A percentile compares a stretch with the other conserved stretches of the same genome.
phyloP scores from a whole-genome alignment of 1,139 yeast genomes.

The Yamadazyma oceani region DNA sequence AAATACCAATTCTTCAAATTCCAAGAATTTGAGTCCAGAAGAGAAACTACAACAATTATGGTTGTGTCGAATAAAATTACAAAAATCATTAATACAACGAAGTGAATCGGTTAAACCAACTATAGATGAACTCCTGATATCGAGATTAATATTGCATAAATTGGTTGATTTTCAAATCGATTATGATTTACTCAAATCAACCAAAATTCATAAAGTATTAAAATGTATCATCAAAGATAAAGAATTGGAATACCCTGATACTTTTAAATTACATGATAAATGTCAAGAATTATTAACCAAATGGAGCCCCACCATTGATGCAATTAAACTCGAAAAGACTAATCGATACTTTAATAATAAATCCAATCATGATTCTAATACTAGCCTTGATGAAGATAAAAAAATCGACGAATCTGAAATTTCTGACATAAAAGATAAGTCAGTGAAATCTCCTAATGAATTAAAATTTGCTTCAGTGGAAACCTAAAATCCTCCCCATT shows the following conservation, averaged over 20 bases:
- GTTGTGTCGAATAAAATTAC: constrained; percentile 48
- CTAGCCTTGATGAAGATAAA: constrained; percentile 5
- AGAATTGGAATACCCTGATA: constrained; percentile 44
- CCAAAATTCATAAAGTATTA: constrained; percentile 55
- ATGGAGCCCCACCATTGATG: constrained; percentile 44
- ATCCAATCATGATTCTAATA: constrained; percentile 5
- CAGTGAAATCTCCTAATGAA: constrained; percentile 10
- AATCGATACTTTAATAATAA: constrained; percentile 11
- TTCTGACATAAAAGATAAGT: constrained; percentile 22
- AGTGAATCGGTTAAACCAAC: constrained; percentile 46
- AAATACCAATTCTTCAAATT: background rate
- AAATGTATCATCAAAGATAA: constrained; percentile 47
- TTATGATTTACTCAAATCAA: constrained; percentile 51
- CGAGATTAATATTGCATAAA: constrained; percentile 52
- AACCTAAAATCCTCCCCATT: constrained; percentile 6
- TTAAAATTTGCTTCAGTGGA: constrained; percentile 13
- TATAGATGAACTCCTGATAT: constrained; percentile 55
- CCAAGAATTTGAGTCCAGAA: constrained; percentile 25
- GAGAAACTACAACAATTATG: constrained; percentile 48
- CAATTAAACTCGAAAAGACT: constrained; percentile 36
- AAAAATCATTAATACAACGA: constrained; percentile 45
- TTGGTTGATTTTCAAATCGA: constrained; percentile 52
- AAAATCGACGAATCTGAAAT: constrained; percentile 35
- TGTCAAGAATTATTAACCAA: constrained; percentile 42
- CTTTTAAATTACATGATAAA: constrained; percentile 49